A percentile compares a stretch with the other conserved stretches of the same genome.
Conservation (phyloP, 2,329 filamentous ascomycete species). For the Aspergillus bombycis region DNA sequence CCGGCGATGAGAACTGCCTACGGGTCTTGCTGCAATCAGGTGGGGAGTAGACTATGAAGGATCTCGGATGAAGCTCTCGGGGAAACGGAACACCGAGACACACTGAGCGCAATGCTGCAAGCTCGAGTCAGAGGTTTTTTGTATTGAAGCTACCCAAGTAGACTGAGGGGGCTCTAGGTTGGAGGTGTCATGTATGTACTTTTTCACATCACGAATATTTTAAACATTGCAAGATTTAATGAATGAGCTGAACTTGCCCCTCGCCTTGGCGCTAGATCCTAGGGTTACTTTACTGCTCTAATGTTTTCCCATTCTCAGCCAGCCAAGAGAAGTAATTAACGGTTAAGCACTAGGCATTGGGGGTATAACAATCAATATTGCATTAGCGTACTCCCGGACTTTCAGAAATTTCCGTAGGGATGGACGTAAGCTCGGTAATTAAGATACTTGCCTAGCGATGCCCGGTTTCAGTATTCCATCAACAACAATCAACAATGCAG, state of each 20-base stretch:
- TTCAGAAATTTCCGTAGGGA: background rate
- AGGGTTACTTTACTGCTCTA: background rate
- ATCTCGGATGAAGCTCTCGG: background rate
- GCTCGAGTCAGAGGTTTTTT: background rate
- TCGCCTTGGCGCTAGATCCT: background rate
- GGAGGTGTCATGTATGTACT: background rate
- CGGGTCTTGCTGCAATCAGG: slow-evolving; percentile 2
- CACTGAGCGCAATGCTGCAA: background rate
- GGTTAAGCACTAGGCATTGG: background rate
- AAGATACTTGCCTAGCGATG: background rate
- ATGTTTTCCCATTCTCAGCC: background rate
- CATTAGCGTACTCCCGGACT: background rate
- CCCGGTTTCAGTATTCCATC: background rate
- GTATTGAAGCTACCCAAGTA: background rate
- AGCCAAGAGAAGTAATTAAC: background rate
- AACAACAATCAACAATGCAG: background rate
- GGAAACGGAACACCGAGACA: background rate
- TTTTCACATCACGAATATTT: background rate
- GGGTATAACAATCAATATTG: background rate
- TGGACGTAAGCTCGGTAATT: background rate
- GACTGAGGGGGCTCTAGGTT: background rate
- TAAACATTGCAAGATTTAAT: background rate
- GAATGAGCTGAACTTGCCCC: background rate
- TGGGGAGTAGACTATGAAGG: background rate
- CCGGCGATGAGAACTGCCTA: slow-evolving; percentile 6